Evolutionary conservation across 192 early-diverging fungal species (phyloP), one percentile per base, ranked within the genome.

Genomic region (Cladochytrium replicatum): DNA sequence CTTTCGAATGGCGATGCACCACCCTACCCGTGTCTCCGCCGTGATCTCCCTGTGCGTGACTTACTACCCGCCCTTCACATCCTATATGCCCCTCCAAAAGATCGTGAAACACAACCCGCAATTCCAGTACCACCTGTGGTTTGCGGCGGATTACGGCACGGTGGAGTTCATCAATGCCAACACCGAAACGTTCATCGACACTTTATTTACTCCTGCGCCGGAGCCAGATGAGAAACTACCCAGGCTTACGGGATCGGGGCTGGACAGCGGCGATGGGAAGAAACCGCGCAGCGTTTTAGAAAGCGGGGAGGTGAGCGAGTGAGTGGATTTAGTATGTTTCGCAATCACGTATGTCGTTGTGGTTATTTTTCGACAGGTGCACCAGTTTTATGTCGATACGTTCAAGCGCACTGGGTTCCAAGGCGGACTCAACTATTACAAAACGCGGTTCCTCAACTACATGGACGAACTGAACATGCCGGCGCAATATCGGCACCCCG

Each of bases 371-470:
- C 4, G 21, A 32, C 41, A 68, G 45, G 74, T 78, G 38, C 49
- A 71, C 15, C 48, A 70, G 7, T 80, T 75, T 42, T 82, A 82
- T 44, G 58, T 68, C 22, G 48, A 69, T 0, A n/a, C 54, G 9
- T 72, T 53, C 37, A 28, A 62, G 6, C 32, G 55, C 6, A 46
- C 41, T 13, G 67, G 74, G 6, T 67, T 75, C 32, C 73, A 79
- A 41, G 78, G 80, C 2, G 57, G 56, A 9, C 55, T 76, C 37
- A 80, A 84, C 61, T 80, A 62, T 41, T 82, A 82, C 56, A 34
- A 57, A 23, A 66, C 63, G 31, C 46, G 63, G 19, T 23, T 19
- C 15, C 6, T 58, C 15, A 67, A 67, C 40, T 67, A 30, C 17
- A 48, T 64, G 15, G 58, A 71, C 39, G 64, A 67, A 19, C n/a